Conservation (phyloP, 2,329 filamentous ascomycete genomes). For the Ceratocystis lukuohia region DNA sequence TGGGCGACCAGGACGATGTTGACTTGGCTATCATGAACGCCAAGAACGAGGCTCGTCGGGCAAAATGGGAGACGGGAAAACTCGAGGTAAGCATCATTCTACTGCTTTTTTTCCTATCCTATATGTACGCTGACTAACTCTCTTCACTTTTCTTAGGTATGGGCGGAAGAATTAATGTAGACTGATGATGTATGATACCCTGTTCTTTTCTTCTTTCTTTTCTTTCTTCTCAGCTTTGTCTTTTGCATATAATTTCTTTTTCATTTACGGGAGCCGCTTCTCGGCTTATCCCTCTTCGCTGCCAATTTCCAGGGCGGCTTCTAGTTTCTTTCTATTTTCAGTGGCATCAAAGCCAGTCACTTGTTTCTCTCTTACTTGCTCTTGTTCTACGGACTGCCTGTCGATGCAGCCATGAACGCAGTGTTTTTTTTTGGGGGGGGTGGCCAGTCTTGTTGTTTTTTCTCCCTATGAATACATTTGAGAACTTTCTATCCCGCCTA, state of each 20-base stretch:
- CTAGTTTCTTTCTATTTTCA: not conserved
- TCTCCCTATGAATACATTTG: not conserved
- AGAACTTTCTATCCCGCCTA: not conserved
- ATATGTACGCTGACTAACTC: constrained; percentile 22
- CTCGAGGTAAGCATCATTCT: constrained; percentile 62
- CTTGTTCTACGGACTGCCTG: not conserved
- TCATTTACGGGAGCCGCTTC: not conserved
- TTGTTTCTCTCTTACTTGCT: not conserved
- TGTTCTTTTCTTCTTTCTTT: not conserved
- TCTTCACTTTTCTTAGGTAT: constrained; percentile 29
- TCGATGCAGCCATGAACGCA: not conserved
- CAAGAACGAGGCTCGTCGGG: constrained; percentile 54
- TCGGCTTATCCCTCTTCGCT: not conserved
- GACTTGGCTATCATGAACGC: constrained; percentile 69
- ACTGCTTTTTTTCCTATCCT: constrained; percentile 3
- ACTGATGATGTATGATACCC: constrained; percentile 8
- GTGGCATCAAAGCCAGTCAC: not conserved
- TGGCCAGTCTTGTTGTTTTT: not conserved
- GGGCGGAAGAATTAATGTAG: constrained; percentile 28
- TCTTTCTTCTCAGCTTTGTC: not conserved
- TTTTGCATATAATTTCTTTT: constrained; percentile 10
- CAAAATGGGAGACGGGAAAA: constrained; percentile 74
- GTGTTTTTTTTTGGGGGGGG: not conserved
- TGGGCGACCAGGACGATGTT: constrained; percentile 91
- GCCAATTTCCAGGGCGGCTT: not conserved